Base-by-base conservation (phyloP, 441 rosid species). In the Arabidopsis lyrata region DNA sequence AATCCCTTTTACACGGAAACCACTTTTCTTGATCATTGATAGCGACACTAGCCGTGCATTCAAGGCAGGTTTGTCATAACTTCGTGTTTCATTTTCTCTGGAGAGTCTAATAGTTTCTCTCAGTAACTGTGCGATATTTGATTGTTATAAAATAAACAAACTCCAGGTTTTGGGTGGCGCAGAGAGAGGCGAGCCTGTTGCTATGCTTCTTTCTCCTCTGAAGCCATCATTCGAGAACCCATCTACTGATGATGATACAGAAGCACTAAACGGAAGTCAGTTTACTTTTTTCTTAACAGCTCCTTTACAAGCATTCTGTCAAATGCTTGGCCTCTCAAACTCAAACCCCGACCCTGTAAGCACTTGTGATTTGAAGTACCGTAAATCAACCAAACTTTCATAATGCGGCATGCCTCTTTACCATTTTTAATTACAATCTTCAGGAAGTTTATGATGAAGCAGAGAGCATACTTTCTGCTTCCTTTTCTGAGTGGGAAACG, bases 11-110 rank as follows among this genome's bases (percentile, higher is more conserved):
- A 95, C 99, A 5, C 82, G 97, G 78, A 91, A 83, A 68, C 97
- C 98, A 6, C 88, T 95, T 78, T 89, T 95, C 88, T 72, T 95
- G 84, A 82, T 95, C 80, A 86, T 92, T 56, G 98, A 95, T 78
- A 92, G 99, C 69, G 95, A 92, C 82, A 85, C 66, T 83, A 89
- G 99, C 93, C 93, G 86, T 84, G 95, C 97, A 89, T 95, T 91
- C 98, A 95, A 95, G 98, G 97, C 91, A 95, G 95, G 98, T 95
- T 90, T 95, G 98, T 95, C 89, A 81, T 85, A 90, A 84, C 95
- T 59, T 66, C 13, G 75, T 76, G 69, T 70, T 36, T 78, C 63
- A 34, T 47, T 49, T 12, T 66, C 77, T 54, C 65, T 24, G 27
- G 80, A 74, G 74, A 66, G 74, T 45, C 52, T 32, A 24, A 18